These are phyloP conservation scores for Mycena chlorophos DNA, from an alignment of 768 basidiomycete species.

Conservation along the genomic window DNA sequence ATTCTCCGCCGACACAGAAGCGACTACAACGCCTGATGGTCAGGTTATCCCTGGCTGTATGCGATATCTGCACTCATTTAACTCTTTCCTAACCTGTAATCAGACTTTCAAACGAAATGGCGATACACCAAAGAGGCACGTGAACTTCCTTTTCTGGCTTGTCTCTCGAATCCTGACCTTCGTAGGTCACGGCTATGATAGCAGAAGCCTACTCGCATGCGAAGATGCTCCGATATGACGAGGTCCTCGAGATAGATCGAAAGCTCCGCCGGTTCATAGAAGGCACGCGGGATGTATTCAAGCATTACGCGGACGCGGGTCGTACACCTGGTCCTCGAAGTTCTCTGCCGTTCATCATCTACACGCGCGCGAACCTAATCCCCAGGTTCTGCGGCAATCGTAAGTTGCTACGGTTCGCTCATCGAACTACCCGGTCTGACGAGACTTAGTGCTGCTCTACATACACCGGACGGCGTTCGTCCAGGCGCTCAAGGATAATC, in stretches of 20 bases:
- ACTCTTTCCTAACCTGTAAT: not conserved
- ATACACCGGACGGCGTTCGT: not conserved
- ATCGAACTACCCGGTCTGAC: not conserved
- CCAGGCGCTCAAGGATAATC: not conserved
- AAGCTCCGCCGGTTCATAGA: not conserved
- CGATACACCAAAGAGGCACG: conserved; percentile 1
- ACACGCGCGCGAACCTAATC: not conserved
- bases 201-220: not conserved
- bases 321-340: not conserved
- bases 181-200: not conserved
- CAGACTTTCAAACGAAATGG: not conserved
- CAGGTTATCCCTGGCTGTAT: not conserved
- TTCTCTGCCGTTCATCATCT: not conserved
- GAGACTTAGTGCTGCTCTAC: not conserved
- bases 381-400: conserved; percentile 1
- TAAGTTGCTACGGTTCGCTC: not conserved
- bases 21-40: not conserved
- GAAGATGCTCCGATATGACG: not conserved
- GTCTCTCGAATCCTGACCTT: not conserved
- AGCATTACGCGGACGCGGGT: not conserved
- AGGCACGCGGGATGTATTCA: not conserved
- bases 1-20: not conserved
- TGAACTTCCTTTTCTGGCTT: too few species aligned
- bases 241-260: not conserved
- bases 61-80: not conserved